These are phyloP conservation scores for Melanomma pulvis-pyrius DNA, from an alignment of 495 filamentous ascomycete species.

Conservation along the genomic window DNA sequence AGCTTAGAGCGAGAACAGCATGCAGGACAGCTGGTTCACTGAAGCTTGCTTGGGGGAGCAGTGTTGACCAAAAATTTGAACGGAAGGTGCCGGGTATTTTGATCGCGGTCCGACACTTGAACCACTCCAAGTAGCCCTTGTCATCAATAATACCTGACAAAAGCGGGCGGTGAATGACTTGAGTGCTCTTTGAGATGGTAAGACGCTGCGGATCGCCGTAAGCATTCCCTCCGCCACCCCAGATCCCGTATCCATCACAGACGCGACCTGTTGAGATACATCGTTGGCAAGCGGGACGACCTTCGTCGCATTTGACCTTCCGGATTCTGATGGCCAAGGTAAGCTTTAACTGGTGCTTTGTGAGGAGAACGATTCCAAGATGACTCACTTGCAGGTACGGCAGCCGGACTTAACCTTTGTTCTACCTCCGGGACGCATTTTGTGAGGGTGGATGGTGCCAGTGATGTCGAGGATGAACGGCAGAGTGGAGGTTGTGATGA, in stretches of 20 bases:
- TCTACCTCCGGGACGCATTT: neutral
- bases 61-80: constrained; percentile 52
- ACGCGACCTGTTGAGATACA: constrained; percentile 55
- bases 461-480: neutral
- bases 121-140: constrained; percentile 46
- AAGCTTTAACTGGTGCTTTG: neutral
- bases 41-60: constrained; percentile 52
- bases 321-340: constrained; percentile 41
- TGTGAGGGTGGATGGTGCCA: neutral
- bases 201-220: neutral
- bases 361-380: neutral
- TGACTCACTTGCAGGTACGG: constrained; percentile 57
- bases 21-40: constrained; percentile 56
- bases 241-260: constrained; percentile 47
- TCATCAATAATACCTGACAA: constrained; percentile 33
- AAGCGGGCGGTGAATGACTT: neutral
- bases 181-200: neutral
- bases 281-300: constrained; percentile 55
- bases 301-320: constrained; percentile 62
- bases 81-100: constrained; percentile 53
- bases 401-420: constrained; percentile 55
- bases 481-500: neutral
- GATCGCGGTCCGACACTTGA: constrained; percentile 46
- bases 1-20: constrained; percentile 54
- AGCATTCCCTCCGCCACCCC: constrained; percentile 57